phyloP scores from a whole-genome alignment of 2,329 filamentous ascomycete genomes.

The Cordyceps cateniannulata region DNA sequence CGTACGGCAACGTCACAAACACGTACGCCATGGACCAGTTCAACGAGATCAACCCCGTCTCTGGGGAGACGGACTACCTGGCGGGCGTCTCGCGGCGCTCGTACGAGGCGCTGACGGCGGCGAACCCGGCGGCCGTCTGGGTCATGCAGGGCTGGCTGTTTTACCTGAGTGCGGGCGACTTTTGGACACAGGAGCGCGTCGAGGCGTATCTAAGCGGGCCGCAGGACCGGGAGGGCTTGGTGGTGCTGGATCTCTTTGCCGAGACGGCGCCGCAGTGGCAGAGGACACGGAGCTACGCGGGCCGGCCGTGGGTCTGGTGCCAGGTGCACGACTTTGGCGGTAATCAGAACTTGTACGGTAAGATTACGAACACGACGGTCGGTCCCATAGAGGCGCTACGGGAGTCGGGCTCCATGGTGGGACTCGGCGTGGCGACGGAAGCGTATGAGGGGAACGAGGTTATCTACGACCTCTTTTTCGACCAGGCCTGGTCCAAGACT shows the following conservation, averaged over 20 bases:
- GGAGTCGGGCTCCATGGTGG: slow-evolving; percentile 35
- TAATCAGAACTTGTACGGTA: slow-evolving; percentile 43
- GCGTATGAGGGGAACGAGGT: slow-evolving; percentile 48
- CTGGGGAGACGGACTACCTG: neutral
- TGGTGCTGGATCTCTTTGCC: slow-evolving; percentile 45
- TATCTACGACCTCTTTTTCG: slow-evolving; percentile 43
- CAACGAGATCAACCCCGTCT: slow-evolving; percentile 37
- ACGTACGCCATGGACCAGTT: slow-evolving; percentile 47
- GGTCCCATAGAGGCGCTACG: slow-evolving; percentile 38
- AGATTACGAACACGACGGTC: slow-evolving; percentile 41
- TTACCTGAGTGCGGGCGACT: slow-evolving; percentile 30
- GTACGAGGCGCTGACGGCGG: slow-evolving; percentile 40
- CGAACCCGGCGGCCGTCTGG: slow-evolving; percentile 43
- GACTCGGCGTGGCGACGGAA: slow-evolving; percentile 42
- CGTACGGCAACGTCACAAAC: slow-evolving; percentile 40
- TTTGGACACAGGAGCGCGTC: slow-evolving; percentile 39
- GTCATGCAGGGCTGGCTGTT: slow-evolving; percentile 48
- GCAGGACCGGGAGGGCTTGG: slow-evolving; percentile 35
- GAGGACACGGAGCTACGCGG: slow-evolving; percentile 41
- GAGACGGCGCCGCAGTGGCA: slow-evolving; percentile 45
- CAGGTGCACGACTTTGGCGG: slow-evolving; percentile 44
- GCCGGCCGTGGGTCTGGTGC: slow-evolving; percentile 50
- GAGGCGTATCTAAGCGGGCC: slow-evolving; percentile 44
- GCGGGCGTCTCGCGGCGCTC: slow-evolving; percentile 26
- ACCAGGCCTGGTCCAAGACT: slow-evolving; percentile 40